phyloP scores from a whole-genome alignment of 225 moss, liverwort and hornwort genomes.

The Marchantia paleacea region DNA sequence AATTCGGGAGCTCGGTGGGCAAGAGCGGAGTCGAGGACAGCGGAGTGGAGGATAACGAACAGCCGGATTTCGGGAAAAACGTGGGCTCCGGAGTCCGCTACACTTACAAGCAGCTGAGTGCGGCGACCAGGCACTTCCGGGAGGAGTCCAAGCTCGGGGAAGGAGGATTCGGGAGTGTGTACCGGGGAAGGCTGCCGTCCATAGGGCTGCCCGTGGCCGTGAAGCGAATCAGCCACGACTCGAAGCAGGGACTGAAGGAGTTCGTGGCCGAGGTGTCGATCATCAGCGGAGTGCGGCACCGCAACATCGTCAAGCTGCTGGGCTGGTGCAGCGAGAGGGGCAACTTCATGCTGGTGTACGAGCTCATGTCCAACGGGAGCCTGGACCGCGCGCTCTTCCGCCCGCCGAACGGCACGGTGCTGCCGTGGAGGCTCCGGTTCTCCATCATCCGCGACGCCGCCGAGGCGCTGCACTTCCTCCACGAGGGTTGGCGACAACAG shows the following conservation, averaged over 20 bases:
- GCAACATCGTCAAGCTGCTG: slow-evolving; percentile 37
- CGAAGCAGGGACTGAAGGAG: slow-evolving; percentile 42
- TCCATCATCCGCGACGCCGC: slow-evolving; percentile 17
- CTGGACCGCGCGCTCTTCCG: slow-evolving; percentile 32
- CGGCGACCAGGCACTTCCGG: slow-evolving; percentile 52
- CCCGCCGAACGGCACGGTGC: neutral
- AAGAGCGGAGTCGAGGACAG: neutral
- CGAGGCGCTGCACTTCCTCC: slow-evolving; percentile 20
- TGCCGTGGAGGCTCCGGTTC: slow-evolving; percentile 22
- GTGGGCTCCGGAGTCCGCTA: slow-evolving; percentile 36
- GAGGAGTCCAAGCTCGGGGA: slow-evolving; percentile 47
- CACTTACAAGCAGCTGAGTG: slow-evolving; percentile 54
- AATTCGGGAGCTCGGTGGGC: neutral
- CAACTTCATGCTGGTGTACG: slow-evolving; percentile 29
- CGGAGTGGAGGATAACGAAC: slow-evolving; percentile 26
- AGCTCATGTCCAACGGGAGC: slow-evolving; percentile 27
- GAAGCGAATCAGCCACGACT: slow-evolving; percentile 42
- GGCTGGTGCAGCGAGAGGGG: slow-evolving; percentile 28
- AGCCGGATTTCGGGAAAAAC: slow-evolving; percentile 44
- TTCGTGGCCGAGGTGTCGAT: slow-evolving; percentile 39
- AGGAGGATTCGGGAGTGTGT: slow-evolving; percentile 58
- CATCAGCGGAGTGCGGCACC: slow-evolving; percentile 29
- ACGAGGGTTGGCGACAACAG: slow-evolving; percentile 23
- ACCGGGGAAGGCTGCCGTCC: slow-evolving; percentile 37
- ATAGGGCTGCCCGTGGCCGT: slow-evolving; percentile 39